phyloP scores from a whole-genome alignment of 2,329 filamentous ascomycete species.

The Cercospora sp. region DNA sequence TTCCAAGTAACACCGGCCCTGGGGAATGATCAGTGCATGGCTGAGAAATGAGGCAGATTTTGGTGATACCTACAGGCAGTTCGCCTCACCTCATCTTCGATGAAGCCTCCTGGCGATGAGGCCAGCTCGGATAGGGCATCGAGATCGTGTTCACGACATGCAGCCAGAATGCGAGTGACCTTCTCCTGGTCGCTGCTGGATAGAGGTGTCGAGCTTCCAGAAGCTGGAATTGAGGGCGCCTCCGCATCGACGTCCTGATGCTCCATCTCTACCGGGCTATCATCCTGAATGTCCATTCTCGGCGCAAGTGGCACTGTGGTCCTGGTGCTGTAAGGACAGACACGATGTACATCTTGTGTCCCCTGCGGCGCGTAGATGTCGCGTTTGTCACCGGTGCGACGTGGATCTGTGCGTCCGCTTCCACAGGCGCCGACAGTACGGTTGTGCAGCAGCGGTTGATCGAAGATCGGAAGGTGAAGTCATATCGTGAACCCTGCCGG shows the following conservation, averaged over 20 bases:
- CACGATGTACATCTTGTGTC: slow-evolving; percentile 11
- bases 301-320: background rate
- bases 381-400: background rate
- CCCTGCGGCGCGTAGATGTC: background rate
- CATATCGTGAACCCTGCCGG: slow-evolving; percentile 3
- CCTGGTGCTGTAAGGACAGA: background rate
- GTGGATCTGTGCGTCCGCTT: slow-evolving; percentile 12
- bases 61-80: slow-evolving; percentile 63
- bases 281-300: background rate
- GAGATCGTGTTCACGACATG: slow-evolving; percentile 45
- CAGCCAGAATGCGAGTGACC: slow-evolving; percentile 40
- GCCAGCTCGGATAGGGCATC: slow-evolving; percentile 45
- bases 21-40: slow-evolving; percentile 4
- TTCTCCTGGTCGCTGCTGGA: slow-evolving; percentile 21
- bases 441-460: background rate
- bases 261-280: background rate
- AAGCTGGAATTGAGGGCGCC: background rate
- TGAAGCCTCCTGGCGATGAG: slow-evolving; percentile 46
- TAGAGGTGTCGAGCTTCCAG: background rate
- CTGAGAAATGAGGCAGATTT: background rate
- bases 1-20: slow-evolving; percentile 64
- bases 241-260: background rate
- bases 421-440: background rate
- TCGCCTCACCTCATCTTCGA: slow-evolving; percentile 61
- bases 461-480: background rate